phyloP scores from a whole-genome alignment of 768 basidiomycete species.

The Mycena filopes region DNA sequence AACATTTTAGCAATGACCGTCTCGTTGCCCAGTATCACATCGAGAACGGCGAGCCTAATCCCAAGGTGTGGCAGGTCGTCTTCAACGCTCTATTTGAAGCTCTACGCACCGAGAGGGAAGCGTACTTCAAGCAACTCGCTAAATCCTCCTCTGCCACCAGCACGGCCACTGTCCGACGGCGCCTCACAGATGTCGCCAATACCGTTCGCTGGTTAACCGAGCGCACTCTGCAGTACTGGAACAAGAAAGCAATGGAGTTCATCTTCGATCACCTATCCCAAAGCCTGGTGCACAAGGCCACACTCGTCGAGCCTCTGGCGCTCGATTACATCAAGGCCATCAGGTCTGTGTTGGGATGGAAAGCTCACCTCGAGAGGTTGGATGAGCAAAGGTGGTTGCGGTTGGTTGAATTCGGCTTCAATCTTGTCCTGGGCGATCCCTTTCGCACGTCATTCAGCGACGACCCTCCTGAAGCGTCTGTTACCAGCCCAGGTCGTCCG shows the following conservation, averaged over 20 bases:
- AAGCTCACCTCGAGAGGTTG: slow-evolving; percentile 84
- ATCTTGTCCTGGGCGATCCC: slow-evolving; percentile 76
- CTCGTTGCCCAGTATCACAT: slow-evolving; percentile 57
- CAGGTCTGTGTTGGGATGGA: slow-evolving; percentile 68
- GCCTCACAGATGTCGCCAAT: slow-evolving; percentile 74
- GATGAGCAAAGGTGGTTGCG: slow-evolving; percentile 72
- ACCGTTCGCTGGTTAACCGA: slow-evolving; percentile 81
- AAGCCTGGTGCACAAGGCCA: slow-evolving; percentile 62
- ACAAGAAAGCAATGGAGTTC: slow-evolving; percentile 62
- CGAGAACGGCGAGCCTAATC: slow-evolving; percentile 43
- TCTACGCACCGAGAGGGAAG: slow-evolving; percentile 70
- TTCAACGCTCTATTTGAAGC: slow-evolving; percentile 79
- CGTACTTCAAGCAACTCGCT: slow-evolving; percentile 54
- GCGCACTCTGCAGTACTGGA: slow-evolving; percentile 65
- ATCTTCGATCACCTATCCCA: slow-evolving; percentile 74
- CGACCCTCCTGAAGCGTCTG: slow-evolving; percentile 37
- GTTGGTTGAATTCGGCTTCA: slow-evolving; percentile 79
- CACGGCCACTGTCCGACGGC: slow-evolving; percentile 59
- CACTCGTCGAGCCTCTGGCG: slow-evolving; percentile 71
- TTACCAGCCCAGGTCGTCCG: slow-evolving; percentile 33
- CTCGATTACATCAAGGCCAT: slow-evolving; percentile 87
- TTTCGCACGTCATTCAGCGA: slow-evolving; percentile 45
- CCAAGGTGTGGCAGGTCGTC: slow-evolving; percentile 67
- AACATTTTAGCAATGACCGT: slow-evolving; percentile 60
- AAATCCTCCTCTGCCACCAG: slow-evolving; percentile 43